Conservation (phyloP, 768 basidiomycete genomes). For the Auricularia heimuer region DNA sequence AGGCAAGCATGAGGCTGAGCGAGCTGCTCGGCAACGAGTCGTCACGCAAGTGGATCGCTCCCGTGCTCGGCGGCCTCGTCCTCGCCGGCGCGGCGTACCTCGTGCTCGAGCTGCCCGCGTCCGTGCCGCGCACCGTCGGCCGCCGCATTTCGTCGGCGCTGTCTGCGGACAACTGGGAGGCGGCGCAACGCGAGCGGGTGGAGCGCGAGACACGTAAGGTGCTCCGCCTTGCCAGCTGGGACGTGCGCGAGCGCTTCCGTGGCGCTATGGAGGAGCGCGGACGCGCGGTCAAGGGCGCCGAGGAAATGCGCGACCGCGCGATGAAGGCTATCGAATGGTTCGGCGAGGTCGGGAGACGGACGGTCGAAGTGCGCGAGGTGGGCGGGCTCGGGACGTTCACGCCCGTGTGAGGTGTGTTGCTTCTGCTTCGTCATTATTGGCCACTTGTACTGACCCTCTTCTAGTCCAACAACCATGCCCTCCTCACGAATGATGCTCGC, state of each 20-base stretch:
- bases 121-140: conserved; percentile 85
- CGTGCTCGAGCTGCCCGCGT: conserved; percentile 74
- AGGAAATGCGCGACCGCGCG: conserved; percentile 66
- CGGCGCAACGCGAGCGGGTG: conserved; percentile 59
- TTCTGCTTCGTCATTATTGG: not conserved
- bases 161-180: conserved; percentile 47
- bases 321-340: conserved; percentile 67
- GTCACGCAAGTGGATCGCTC: conserved; percentile 78
- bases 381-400: not conserved
- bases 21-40: conserved; percentile 76
- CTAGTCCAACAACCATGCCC: not conserved
- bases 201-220: conserved; percentile 88
- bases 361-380: not conserved
- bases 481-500: not conserved
- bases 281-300: conserved; percentile 66
- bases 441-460: not conserved
- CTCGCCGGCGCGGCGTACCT: conserved; percentile 72
- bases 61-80: conserved; percentile 67
- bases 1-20: conserved; percentile 62
- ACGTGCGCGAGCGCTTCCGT: conserved; percentile 72
- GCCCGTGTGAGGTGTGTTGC: not conserved
- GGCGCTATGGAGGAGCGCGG: conserved; percentile 69
- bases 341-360: conserved; percentile 37
- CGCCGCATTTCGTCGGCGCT: conserved; percentile 67
- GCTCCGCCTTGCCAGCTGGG: conserved; percentile 82